Base-by-base conservation (phyloP, 2,329 filamentous ascomycete genomes). In the Cladosporium austrohemisphaericum region DNA sequence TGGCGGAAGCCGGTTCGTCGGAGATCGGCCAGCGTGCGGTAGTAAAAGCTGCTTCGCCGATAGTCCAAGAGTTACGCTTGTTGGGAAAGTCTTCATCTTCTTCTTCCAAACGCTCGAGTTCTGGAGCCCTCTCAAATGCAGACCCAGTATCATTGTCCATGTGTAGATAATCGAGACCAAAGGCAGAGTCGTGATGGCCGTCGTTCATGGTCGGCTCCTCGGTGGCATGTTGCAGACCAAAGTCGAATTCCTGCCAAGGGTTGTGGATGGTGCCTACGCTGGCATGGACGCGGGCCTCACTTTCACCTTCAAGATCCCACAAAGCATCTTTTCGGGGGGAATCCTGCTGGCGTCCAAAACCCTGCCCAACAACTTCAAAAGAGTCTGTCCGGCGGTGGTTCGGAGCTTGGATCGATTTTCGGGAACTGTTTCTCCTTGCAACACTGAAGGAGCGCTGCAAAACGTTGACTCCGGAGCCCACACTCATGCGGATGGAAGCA, bases 281-380 rank as follows among this genome's bases (percentile, higher is more conserved):
- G 4, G 5, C 26, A 9, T 23, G n/a, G 4, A 20, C 5, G 18
- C 11, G 11, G 0, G 14, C 32, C 3, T 29, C 16, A 16, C 31
- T 10, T 8, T n/a, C 40, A 22, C n/a, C 38, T n/a, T 26, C 16
- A 9, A 41, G 2, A 9, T 14, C n/a, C 13, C 33, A 16, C 13
- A 25, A 18, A 8, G 31, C 28, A 14, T 37, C 48, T 11, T 14
- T 22, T 2, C 18, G 14, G 23, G 32, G 7, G 14, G 29, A 22
- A 9, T 37, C 32, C 33, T 36, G 28, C 5, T 3, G 36, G 23
- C 70, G 68, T 10, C 66, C 67, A 38, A 69, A 69, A 1, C 67
- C 66, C 22, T 68, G 65, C 1, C 70, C 60, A 7, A 70, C 51
- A 22, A 68, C 70, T 35, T 72, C 66, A 48, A 62, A 68, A 3